Evolutionary conservation across 306 rosid genomes (phyloP).

Genomic region (Hippophae tibetana): DNA sequence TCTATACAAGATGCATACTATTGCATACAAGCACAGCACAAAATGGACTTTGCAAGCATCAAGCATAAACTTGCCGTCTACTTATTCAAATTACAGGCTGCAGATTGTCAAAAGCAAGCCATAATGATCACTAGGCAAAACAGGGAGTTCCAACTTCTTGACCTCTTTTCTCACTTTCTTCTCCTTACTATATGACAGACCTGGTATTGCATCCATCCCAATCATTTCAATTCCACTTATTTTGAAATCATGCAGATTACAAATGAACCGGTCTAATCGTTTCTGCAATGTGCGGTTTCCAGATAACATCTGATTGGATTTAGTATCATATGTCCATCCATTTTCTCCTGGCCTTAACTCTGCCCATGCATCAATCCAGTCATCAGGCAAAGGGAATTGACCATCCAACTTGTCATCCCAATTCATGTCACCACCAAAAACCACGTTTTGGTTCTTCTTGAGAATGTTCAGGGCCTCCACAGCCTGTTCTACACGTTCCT

Average conservation of each 20-base stretch:
- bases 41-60: not conserved
- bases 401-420: conserved; percentile 91
- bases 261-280: conserved; percentile 72
- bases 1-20: conserved; percentile 40
- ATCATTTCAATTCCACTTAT: conserved; percentile 63
- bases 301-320: conserved; percentile 70
- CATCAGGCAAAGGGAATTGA: conserved; percentile 52
- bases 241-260: conserved; percentile 47
- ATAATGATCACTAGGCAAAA: conserved; percentile 88
- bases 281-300: conserved; percentile 63
- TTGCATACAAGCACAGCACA: conserved; percentile 19
- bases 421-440: conserved; percentile 94
- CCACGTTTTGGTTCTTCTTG: conserved; percentile 50
- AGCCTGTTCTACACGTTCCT: conserved; percentile 82
- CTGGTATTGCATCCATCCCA: conserved; percentile 67
- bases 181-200: conserved; percentile 48
- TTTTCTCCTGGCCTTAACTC: conserved; percentile 47
- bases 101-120: conserved; percentile 71
- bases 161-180: conserved; percentile 60
- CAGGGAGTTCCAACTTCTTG: conserved; percentile 67
- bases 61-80: conserved; percentile 7
- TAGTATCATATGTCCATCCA: conserved; percentile 95
- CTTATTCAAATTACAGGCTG: conserved; percentile 16
- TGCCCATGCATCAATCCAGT: conserved; percentile 80
- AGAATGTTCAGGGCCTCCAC: conserved; percentile 54